Percentiles rank a stretch among this genome's conserved stretches.
Conservation (phyloP, 2,329 filamentous ascomycete genomes). For the Ceratocystis lukuohia region DNA sequence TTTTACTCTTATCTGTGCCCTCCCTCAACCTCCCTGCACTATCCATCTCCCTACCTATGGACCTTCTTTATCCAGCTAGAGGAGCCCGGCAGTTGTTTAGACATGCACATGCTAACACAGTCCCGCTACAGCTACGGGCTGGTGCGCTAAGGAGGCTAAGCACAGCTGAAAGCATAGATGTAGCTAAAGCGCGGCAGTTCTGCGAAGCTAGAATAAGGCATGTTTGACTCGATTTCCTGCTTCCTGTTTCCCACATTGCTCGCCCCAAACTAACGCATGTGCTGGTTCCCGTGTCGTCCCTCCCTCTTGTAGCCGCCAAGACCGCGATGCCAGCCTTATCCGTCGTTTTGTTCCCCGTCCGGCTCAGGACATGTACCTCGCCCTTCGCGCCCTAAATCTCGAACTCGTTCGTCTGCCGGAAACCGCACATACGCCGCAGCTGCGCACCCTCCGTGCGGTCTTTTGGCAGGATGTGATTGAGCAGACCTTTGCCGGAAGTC, state of each 20-base stretch:
- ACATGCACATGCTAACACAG: not conserved
- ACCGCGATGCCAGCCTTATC: slow-evolving; percentile 77
- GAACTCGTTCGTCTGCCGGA: slow-evolving; percentile 85
- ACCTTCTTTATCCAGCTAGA: not conserved
- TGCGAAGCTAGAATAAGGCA: slow-evolving; percentile 10
- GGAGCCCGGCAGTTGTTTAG: not conserved
- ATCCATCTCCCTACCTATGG: not conserved
- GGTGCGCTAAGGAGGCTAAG: not conserved
- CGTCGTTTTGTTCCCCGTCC: slow-evolving; percentile 68
- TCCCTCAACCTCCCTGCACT: not conserved
- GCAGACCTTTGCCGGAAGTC: slow-evolving; percentile 60
- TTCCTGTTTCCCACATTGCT: not conserved
- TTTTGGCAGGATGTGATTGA: slow-evolving; percentile 86
- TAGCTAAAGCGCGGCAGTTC: slow-evolving; percentile 4
- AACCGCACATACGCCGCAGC: slow-evolving; percentile 71
- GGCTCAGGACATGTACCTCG: slow-evolving; percentile 71
- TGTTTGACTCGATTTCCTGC: not conserved
- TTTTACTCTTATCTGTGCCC: not conserved
- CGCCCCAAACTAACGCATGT: not conserved
- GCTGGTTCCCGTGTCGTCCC: not conserved
- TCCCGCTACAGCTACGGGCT: not conserved
- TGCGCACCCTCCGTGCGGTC: slow-evolving; percentile 79
- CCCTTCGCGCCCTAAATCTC: slow-evolving; percentile 82
- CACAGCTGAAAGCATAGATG: not conserved
- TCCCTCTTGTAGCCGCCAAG: slow-evolving; percentile 51